A percentile compares a stretch with the other conserved stretches of the same genome.
These are phyloP conservation scores for Phyllosticta citriasiana DNA, from an alignment of 2,329 filamentous ascomycete species.

Conservation along the genomic window DNA sequence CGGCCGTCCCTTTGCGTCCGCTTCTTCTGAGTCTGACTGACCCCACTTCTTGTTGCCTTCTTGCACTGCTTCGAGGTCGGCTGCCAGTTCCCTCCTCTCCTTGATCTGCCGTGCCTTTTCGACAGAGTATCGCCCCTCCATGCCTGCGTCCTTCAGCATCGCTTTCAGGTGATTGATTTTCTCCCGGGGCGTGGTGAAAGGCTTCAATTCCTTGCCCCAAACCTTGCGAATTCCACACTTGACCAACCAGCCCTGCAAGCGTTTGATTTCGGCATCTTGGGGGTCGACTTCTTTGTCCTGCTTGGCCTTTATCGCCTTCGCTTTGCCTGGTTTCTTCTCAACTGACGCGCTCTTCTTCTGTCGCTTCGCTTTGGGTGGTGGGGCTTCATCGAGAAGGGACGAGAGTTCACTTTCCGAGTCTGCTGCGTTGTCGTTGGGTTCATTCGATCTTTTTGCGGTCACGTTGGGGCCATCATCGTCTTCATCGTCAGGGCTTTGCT, in stretches of 20 bases:
- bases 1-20: conserved; percentile 15
- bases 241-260: conserved; percentile 70
- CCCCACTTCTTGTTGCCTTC: conserved; percentile 78
- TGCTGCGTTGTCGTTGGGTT: conserved; percentile 1
- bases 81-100: conserved; percentile 72
- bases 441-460: neutral
- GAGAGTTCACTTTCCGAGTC: conserved; percentile 58
- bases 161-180: conserved; percentile 74
- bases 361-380: conserved; percentile 46
- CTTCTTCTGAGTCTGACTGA: conserved; percentile 18
- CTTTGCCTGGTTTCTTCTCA: conserved; percentile 17
- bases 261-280: conserved; percentile 74
- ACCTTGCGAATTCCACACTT: conserved; percentile 92
- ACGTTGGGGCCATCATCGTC: neutral
- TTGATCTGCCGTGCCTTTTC: conserved; percentile 80
- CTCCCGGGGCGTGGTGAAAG: conserved; percentile 59
- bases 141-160: conserved; percentile 73
- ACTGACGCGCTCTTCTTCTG: conserved; percentile 26
- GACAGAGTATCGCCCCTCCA: conserved; percentile 79
- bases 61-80: conserved; percentile 75
- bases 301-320: conserved; percentile 17
- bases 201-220: conserved; percentile 76
- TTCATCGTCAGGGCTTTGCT: neutral
- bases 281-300: conserved; percentile 42
- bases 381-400: conserved; percentile 66